Evolutionary conservation across 768 basidiomycete genomes (phyloP).

Genomic region (Xerocomellus amylosporus): DNA sequence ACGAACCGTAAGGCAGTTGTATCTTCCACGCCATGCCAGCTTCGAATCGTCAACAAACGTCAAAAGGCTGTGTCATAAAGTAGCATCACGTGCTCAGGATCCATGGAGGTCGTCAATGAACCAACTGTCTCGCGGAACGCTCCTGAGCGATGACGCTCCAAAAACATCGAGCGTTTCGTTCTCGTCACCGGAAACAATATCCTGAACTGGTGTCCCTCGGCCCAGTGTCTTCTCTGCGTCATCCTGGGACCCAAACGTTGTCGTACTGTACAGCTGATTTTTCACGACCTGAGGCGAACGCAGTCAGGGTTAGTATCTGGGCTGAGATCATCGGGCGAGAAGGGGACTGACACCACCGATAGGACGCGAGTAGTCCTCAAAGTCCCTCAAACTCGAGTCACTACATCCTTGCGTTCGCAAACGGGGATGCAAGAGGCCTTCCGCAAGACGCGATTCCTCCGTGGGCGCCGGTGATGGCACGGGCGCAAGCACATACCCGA

Average conservation of each 20-base stretch:
- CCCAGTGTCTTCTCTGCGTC: conserved; percentile 12
- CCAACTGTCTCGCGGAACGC: conserved; percentile 10
- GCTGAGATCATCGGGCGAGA: not conserved
- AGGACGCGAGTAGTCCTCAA: conserved; percentile 34
- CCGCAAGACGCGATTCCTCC: conserved; percentile 24
- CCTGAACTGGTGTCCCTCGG: conserved; percentile 4
- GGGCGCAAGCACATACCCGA: not conserved
- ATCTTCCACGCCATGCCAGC: not conserved
- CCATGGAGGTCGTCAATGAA: not conserved
- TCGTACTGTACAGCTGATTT: conserved; percentile 31
- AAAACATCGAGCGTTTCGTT: conserved; percentile 9
- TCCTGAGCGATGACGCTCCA: not conserved
- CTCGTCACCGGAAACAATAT: not conserved
- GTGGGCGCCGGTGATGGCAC: conserved; percentile 27
- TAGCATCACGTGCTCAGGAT: not conserved
- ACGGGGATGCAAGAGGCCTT: conserved; percentile 32
- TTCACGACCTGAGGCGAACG: conserved; percentile 24
- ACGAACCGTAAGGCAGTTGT: conserved; percentile 14
- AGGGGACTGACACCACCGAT: conserved; percentile 28
- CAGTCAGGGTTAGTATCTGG: not conserved
- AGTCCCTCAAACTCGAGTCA: conserved; percentile 29
- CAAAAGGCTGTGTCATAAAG: not conserved
- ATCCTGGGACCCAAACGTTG: conserved; percentile 33
- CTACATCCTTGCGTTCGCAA: conserved; percentile 24
- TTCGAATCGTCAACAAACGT: conserved; percentile 6